These are phyloP conservation scores for Bauhinia variegata DNA, from an alignment of 306 rosid genomes.

Conservation along the genomic window DNA sequence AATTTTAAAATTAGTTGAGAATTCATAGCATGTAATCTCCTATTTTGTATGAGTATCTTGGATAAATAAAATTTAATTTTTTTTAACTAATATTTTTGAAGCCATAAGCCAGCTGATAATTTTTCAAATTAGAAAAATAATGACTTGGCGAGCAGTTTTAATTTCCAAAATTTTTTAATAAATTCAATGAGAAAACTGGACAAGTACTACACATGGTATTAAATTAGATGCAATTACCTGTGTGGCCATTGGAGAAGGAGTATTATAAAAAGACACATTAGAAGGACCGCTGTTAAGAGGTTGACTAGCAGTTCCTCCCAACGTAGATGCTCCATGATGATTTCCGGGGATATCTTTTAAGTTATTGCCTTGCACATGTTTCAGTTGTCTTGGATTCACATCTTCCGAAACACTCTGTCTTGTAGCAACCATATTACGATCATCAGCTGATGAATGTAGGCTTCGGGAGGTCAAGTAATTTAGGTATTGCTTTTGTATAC, in stretches of 20 bases:
- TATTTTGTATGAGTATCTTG: too few relatives aligned
- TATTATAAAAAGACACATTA: constrained; percentile 73
- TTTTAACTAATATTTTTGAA: too few relatives aligned
- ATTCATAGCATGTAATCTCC: too few relatives aligned
- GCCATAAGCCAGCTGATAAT: constrained; percentile 20
- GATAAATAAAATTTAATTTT: too few relatives aligned
- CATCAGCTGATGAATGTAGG: constrained; percentile 59
- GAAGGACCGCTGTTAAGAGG: constrained; percentile 64
- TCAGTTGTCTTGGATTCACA: constrained; percentile 64
- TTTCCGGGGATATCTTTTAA: constrained; percentile 75
- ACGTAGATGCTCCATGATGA: constrained; percentile 57
- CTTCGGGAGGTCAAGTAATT: constrained; percentile 56
- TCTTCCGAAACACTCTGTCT: constrained; percentile 67
- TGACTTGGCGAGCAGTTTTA: constrained; percentile 7
- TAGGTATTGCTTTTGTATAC: constrained; percentile 82
- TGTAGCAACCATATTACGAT: constrained; percentile 54
- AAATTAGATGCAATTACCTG: constrained; percentile 62
- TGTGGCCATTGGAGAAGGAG: constrained; percentile 84
- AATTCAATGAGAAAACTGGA: background rate
- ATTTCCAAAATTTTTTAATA: too few relatives aligned
- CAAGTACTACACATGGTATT: constrained; percentile 6
- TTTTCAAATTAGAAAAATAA: constrained; percentile 29
- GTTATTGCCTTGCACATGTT: constrained; percentile 66
- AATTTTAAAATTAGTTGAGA: too few relatives aligned
- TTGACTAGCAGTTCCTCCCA: constrained; percentile 74